Conservation (phyloP, 352 stramenopile genomes). For the Bremia lactucae region DNA sequence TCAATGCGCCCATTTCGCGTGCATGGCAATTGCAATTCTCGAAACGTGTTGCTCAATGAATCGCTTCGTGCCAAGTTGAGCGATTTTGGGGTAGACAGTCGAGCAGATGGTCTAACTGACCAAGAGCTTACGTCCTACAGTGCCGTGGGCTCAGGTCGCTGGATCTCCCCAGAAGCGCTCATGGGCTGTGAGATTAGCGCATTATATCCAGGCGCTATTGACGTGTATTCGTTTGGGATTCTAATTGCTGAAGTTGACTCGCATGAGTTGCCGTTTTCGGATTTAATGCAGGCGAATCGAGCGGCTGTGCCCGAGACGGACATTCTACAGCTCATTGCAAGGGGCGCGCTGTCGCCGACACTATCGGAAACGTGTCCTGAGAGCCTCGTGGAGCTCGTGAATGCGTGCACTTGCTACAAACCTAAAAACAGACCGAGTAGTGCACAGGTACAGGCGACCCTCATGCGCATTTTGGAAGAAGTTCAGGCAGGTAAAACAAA, state of each 20-base stretch:
- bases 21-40: slow-evolving; percentile 58
- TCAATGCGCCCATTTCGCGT: slow-evolving; percentile 43
- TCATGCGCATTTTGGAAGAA: slow-evolving; percentile 25
- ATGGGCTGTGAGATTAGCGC: slow-evolving; percentile 37
- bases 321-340: slow-evolving; percentile 58
- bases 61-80: slow-evolving; percentile 53
- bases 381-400: slow-evolving; percentile 36
- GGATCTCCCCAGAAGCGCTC: slow-evolving; percentile 60
- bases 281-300: slow-evolving; percentile 52
- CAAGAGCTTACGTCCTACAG: slow-evolving; percentile 55
- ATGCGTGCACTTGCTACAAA: slow-evolving; percentile 28
- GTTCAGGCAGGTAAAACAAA: slow-evolving; percentile 17
- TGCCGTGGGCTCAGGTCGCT: slow-evolving; percentile 50
- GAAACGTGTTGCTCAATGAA: slow-evolving; percentile 50
- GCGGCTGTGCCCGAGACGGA: slow-evolving; percentile 44
- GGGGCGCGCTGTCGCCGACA: slow-evolving; percentile 41
- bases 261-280: slow-evolving; percentile 56
- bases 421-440: slow-evolving; percentile 27
- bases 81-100: slow-evolving; percentile 44
- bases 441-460: slow-evolving; percentile 23
- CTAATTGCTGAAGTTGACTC: slow-evolving; percentile 63
- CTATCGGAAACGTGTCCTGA: slow-evolving; percentile 40
- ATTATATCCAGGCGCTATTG: slow-evolving; percentile 32
- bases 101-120: slow-evolving; percentile 39
- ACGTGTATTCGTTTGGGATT: slow-evolving; percentile 65